phyloP scores from a whole-genome alignment of 495 filamentous ascomycete genomes.

The Hypoxylon perforatum region DNA sequence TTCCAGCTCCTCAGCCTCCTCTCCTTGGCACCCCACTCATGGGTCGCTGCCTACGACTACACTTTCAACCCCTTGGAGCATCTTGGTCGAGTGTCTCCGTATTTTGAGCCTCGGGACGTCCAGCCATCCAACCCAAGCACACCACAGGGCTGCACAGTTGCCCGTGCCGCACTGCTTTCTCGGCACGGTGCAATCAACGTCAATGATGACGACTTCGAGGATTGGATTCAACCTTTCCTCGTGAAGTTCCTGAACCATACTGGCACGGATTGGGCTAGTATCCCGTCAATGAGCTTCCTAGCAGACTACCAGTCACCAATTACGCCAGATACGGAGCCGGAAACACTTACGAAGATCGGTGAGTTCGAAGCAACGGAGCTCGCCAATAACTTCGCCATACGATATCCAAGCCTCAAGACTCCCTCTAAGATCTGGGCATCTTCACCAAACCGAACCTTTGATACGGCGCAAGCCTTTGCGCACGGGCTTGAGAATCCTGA shows the following conservation, averaged over 20 bases:
- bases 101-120: slow-evolving; percentile 54
- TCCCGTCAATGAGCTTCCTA: slow-evolving; percentile 45
- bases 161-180: slow-evolving; percentile 48
- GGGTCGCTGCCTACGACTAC: slow-evolving; percentile 34
- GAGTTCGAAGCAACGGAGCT: slow-evolving; percentile 49
- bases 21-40: background rate
- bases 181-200: slow-evolving; percentile 56
- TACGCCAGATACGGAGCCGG: slow-evolving; percentile 44
- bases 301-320: slow-evolving; percentile 48
- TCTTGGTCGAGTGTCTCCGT: slow-evolving; percentile 52
- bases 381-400: slow-evolving; percentile 41
- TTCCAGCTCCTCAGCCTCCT: background rate
- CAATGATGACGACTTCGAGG: slow-evolving; percentile 54
- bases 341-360: slow-evolving; percentile 30
- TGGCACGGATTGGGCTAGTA: slow-evolving; percentile 35
- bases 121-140: slow-evolving; percentile 30
- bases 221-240: slow-evolving; percentile 53
- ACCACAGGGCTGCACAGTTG: slow-evolving; percentile 49
- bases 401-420: slow-evolving; percentile 49
- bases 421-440: slow-evolving; percentile 43
- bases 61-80: slow-evolving; percentile 53
- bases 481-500: background rate
- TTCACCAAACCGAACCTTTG: background rate
- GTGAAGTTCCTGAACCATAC: slow-evolving; percentile 50
- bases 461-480: background rate